Conservation (phyloP, 2,329 filamentous ascomycete genomes). For the Leptosphaerulina australis region DNA sequence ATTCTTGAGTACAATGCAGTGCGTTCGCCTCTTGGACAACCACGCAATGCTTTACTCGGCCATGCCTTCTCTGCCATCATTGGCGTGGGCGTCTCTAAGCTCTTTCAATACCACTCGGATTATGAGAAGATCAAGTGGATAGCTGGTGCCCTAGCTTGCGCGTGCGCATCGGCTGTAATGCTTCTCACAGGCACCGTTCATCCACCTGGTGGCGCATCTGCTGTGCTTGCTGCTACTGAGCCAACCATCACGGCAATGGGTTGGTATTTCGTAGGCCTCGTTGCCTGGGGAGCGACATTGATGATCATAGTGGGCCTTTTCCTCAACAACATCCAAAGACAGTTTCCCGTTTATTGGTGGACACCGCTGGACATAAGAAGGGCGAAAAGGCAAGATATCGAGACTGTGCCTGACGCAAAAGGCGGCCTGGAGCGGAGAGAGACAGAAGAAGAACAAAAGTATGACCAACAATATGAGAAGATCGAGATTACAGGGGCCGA, state of each 20-base stretch:
- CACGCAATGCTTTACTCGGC: constrained; percentile 54
- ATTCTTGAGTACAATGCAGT: constrained; percentile 57
- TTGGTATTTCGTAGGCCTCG: constrained; percentile 54
- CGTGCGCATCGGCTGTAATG: constrained; percentile 53
- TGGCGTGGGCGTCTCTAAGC: constrained; percentile 54
- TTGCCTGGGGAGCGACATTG: constrained; percentile 50
- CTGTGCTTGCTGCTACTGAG: constrained; percentile 53
- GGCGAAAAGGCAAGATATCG: constrained; percentile 29
- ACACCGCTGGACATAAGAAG: constrained; percentile 48
- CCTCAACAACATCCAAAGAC: constrained; percentile 55
- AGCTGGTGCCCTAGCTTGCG: constrained; percentile 53
- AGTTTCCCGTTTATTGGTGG: constrained; percentile 59
- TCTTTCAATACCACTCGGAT: constrained; percentile 50
- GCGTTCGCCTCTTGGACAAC: constrained; percentile 55
- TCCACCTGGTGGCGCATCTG: constrained; percentile 58
- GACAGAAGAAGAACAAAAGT: constrained; percentile 23
- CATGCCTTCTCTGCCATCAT: constrained; percentile 54
- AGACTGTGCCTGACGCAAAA: constrained; percentile 30
- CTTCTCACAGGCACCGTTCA: constrained; percentile 56
- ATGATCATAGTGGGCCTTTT: constrained; percentile 53
- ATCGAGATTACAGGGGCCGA: constrained; percentile 42
- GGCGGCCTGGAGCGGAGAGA: constrained; percentile 30
- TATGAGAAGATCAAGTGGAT: constrained; percentile 53
- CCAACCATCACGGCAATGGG: constrained; percentile 51
- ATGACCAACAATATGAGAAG: constrained; percentile 21